Evolutionary conservation across 331 rosid genomes (phyloP).

Genomic region (Telfairia occidentalis): DNA sequence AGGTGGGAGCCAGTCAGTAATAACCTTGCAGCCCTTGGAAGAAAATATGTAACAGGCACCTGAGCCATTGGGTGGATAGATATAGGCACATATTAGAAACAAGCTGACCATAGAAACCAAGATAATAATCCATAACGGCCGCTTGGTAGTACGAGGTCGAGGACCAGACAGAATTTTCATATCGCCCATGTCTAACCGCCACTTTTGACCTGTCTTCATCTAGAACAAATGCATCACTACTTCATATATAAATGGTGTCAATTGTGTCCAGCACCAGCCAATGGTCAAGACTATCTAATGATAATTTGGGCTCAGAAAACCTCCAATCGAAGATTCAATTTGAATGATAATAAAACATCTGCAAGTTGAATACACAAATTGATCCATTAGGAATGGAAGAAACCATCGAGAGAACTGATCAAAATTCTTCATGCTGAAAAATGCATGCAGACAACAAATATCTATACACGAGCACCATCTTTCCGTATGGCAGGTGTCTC

Average conservation of each 20-base stretch:
- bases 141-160: slow-evolving; percentile 80
- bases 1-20: slow-evolving; percentile 87
- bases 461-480: neutral
- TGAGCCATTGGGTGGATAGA: slow-evolving; percentile 66
- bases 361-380: neutral
- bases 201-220: slow-evolving; percentile 64
- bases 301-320: neutral
- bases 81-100: slow-evolving; percentile 67
- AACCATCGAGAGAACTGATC: neutral
- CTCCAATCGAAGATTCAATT: neutral
- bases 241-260: slow-evolving; percentile 22
- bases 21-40: slow-evolving; percentile 57
- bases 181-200: slow-evolving; percentile 70
- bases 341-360: neutral
- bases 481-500: slow-evolving; percentile 1
- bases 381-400: neutral
- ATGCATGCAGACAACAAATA: neutral
- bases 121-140: slow-evolving; percentile 82
- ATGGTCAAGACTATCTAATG: neutral
- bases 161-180: slow-evolving; percentile 61
- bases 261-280: slow-evolving; percentile 7
- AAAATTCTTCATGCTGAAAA: neutral
- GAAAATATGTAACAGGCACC: slow-evolving; percentile 78
- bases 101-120: slow-evolving; percentile 70
- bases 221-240: slow-evolving; percentile 26